A percentile compares a stretch with the other conserved stretches of the same genome.
Conservation (phyloP, 2,329 filamentous ascomycete species). For the Diaporthe longicolla region DNA sequence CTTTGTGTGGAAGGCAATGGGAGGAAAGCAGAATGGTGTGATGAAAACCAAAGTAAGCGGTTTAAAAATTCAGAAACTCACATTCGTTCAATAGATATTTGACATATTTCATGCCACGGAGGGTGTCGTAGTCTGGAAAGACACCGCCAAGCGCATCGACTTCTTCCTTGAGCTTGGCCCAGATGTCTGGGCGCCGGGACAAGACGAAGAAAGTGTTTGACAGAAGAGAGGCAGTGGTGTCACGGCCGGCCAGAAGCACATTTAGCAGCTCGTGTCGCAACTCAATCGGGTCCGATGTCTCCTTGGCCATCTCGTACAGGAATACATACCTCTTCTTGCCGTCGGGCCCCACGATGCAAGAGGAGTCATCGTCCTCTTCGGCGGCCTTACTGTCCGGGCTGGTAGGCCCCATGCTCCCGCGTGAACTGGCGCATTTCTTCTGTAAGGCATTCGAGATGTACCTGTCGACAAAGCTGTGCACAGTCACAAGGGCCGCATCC, state of each 20-base stretch:
- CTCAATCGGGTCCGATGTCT: slow-evolving; percentile 48
- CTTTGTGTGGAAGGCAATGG: neutral
- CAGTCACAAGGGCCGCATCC: slow-evolving; percentile 30
- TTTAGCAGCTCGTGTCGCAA: slow-evolving; percentile 47
- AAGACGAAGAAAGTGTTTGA: slow-evolving; percentile 50
- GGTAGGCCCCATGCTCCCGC: slow-evolving; percentile 16
- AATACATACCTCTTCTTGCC: slow-evolving; percentile 34
- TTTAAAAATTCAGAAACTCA: slow-evolving; percentile 45
- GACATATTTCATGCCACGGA: slow-evolving; percentile 62
- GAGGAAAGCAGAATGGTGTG: neutral
- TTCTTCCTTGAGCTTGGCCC: slow-evolving; percentile 55
- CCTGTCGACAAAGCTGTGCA: slow-evolving; percentile 30
- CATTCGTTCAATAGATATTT: slow-evolving; percentile 63
- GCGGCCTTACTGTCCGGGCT: slow-evolving; percentile 3
- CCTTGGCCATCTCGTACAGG: slow-evolving; percentile 46
- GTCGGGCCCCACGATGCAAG: slow-evolving; percentile 15
- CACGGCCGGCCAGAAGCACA: slow-evolving; percentile 52
- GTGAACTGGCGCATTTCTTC: slow-evolving; percentile 25
- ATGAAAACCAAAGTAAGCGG: neutral
- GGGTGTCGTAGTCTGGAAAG: slow-evolving; percentile 58
- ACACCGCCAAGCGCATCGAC: slow-evolving; percentile 47
- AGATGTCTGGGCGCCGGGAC: slow-evolving; percentile 52
- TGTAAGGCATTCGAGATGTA: slow-evolving; percentile 30
- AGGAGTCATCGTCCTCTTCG: neutral
- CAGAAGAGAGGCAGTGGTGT: slow-evolving; percentile 52